Evolutionary conservation across 2,329 filamentous ascomycete genomes (phyloP).

Genomic region (Blumeria graminis): DNA sequence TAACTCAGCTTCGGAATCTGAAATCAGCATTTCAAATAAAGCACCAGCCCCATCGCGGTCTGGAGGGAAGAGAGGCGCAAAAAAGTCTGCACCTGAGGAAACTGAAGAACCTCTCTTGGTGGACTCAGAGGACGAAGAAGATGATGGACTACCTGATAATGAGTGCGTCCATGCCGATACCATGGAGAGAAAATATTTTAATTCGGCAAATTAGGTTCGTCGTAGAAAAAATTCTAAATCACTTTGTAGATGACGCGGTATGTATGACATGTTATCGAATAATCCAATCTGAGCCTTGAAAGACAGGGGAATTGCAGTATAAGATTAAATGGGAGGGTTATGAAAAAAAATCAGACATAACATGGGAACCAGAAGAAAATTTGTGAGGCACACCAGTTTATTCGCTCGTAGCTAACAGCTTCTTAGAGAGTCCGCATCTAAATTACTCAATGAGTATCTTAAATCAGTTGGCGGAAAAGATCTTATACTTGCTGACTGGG

Average conservation of each 20-base stretch:
- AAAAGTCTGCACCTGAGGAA: slow-evolving; percentile 9
- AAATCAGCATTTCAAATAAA: slow-evolving; percentile 5
- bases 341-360: slow-evolving; percentile 41
- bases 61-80: slow-evolving; percentile 3
- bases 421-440: slow-evolving; percentile 28
- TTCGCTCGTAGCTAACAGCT: slow-evolving; percentile 2
- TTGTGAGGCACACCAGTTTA: slow-evolving; percentile 21
- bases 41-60: neutral
- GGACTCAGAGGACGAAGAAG: slow-evolving; percentile 14
- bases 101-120: slow-evolving; percentile 7
- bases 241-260: slow-evolving; percentile 34
- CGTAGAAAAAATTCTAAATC: slow-evolving; percentile 48
- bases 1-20: slow-evolving; percentile 16
- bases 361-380: slow-evolving; percentile 60
- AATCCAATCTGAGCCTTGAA: slow-evolving; percentile 3
- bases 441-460: slow-evolving; percentile 42
- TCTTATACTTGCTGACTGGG: slow-evolving; percentile 23
- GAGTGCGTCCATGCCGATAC: slow-evolving; percentile 16
- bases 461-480: slow-evolving; percentile 36
- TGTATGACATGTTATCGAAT: slow-evolving; percentile 7
- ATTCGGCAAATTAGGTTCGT: slow-evolving; percentile 29
- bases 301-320: slow-evolving; percentile 27
- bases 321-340: slow-evolving; percentile 68
- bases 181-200: neutral
- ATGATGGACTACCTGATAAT: slow-evolving; percentile 22